phyloP scores from a whole-genome alignment of 2,329 filamentous ascomycete species.

The Dactylonectria estremocensis region DNA sequence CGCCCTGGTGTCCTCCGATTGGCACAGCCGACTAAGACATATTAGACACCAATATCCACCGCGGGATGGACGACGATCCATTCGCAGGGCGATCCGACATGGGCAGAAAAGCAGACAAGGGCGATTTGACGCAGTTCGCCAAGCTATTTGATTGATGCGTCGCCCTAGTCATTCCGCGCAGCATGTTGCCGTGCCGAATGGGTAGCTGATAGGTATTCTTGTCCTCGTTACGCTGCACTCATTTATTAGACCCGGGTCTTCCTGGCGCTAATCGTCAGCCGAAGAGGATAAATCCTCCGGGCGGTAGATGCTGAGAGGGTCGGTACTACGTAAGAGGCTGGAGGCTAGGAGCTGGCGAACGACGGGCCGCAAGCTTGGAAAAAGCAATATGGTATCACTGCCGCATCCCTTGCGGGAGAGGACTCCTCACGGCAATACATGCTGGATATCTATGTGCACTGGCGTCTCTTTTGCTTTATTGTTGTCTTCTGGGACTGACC shows the following conservation, averaged over 20 bases:
- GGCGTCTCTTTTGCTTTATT: no score
- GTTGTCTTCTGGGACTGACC: no score
- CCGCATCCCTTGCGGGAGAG: neutral
- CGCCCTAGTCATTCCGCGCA: conserved; percentile 1
- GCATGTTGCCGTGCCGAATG: neutral
- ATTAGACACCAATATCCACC: no score
- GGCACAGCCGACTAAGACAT: conserved; percentile 26
- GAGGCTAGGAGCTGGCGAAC: conserved; percentile 19
- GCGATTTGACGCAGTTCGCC: neutral
- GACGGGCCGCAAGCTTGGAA: conserved; percentile 6
- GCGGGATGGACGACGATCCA: neutral
- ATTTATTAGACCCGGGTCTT: neutral
- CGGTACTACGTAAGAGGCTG: neutral
- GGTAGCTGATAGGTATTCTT: neutral
- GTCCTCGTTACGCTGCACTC: neutral
- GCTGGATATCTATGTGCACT: neutral
- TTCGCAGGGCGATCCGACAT: neutral
- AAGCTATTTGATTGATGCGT: neutral
- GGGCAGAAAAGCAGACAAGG: neutral
- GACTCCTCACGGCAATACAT: neutral
- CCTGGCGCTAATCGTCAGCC: neutral
- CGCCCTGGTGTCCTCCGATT: conserved; percentile 32
- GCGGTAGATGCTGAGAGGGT: neutral
- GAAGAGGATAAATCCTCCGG: neutral
- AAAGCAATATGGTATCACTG: neutral